Evolutionary conservation across 495 filamentous ascomycete genomes (phyloP), one percentile per base, ranked within the genome.

Genomic region (Penicillium angulare): DNA sequence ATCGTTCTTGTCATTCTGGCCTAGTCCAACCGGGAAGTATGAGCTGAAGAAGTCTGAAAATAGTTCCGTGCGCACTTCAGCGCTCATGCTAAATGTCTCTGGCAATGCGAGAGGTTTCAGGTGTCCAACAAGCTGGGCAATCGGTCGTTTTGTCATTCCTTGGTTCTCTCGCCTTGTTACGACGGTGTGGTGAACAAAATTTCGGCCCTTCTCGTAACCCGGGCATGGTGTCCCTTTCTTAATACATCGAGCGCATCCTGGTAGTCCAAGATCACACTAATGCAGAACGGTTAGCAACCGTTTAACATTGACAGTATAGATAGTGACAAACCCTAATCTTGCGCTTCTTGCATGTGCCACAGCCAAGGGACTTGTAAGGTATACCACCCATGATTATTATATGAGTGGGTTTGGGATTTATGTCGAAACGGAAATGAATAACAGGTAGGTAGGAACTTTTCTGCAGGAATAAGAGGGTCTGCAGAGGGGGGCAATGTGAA

Each of bases 351-450:
- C 55, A 57, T 7, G 35, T 49, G 15, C 16, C 23, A 23, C 54
- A 57, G 12, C 34, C 54, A 16, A 40, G 44, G 6, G 49, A 52
- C 24, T 47, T 32, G 23, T 47, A 50, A 18, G 54, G 48, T 16
- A 57, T 47, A 5, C 54, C 54, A 21, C 32, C 43, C 54, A 57
- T 57, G 12, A n/a, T 51, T 7, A 41, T n/a, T n/a, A n/a, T n/a
- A n/a, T n/a, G n/a, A n/a, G n/a, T n/a, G n/a, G n/a, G n/a, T n/a
- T 22, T 3, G 17, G 8, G 38, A 12, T 22, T 17, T 21, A 20
- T 17, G n/a, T n/a, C n/a, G n/a, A n/a, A n/a, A n/a, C n/a, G n/a
- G n/a, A n/a, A n/a, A n/a, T n/a, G n/a, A n/a, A n/a, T n/a, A n/a
- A n/a, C n/a, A n/a, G n/a, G n/a, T n/a, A n/a, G n/a, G n/a, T n/a